Evolutionary conservation across 805 yeast genomes (phyloP).

Genomic region (Saccharomycopsis microspora): DNA sequence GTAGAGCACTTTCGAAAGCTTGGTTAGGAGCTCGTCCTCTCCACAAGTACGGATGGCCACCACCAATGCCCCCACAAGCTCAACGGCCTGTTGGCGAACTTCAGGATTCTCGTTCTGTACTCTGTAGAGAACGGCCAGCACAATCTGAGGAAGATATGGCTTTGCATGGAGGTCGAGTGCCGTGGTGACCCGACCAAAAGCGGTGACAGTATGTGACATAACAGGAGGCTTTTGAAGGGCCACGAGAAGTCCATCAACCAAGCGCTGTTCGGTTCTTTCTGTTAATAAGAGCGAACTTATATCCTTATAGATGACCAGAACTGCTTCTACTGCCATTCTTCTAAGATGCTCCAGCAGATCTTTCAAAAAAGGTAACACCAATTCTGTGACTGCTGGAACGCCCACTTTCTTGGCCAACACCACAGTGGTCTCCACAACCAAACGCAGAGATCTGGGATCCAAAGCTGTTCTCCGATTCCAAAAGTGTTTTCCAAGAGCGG

Average conservation of each 20-base stretch:
- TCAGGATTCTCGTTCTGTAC: conserved; percentile 60
- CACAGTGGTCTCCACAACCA: conserved; percentile 65
- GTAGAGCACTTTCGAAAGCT: conserved; percentile 64
- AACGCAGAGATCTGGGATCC: conserved; percentile 42
- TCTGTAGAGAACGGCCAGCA: conserved; percentile 61
- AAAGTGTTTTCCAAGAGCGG: conserved; percentile 55
- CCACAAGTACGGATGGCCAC: conserved; percentile 55
- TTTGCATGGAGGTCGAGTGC: conserved; percentile 53
- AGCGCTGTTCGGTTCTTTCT: conserved; percentile 45
- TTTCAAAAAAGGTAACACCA: conserved; percentile 46
- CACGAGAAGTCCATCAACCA: conserved; percentile 70
- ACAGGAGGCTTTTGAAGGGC: conserved; percentile 72
- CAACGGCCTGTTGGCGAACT: conserved; percentile 78
- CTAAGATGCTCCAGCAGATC: conserved; percentile 79
- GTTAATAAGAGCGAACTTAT: conserved; percentile 51
- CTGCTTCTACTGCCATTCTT: conserved; percentile 65
- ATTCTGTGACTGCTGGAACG: conserved; percentile 44
- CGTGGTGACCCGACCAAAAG: conserved; percentile 51
- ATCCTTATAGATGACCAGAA: conserved; percentile 29
- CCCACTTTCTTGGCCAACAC: conserved; percentile 61
- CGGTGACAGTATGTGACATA: conserved; percentile 24
- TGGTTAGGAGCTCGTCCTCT: conserved; percentile 50
- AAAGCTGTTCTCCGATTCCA: conserved; percentile 80
- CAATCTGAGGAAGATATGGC: conserved; percentile 63
- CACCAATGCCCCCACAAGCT: conserved; percentile 54